phyloP scores from a whole-genome alignment of 306 rosid genomes.

The Ammopiptanthus mongolicus region DNA sequence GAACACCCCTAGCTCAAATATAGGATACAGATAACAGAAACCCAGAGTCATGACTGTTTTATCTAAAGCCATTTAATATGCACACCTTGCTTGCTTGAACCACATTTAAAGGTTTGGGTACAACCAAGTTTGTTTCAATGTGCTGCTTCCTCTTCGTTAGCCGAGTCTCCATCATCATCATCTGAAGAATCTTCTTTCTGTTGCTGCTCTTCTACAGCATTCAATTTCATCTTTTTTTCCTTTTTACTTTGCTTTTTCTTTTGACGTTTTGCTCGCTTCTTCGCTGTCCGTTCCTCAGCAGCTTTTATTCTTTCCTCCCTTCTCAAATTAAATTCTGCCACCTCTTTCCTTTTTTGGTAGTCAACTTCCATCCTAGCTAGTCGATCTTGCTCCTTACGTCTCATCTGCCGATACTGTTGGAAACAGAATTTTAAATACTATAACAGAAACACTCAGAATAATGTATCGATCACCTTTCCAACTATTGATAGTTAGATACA shows the following conservation, averaged over 20 bases:
- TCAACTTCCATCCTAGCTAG: conserved; percentile 89
- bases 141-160: conserved; percentile 42
- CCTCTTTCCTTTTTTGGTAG: conserved; percentile 72
- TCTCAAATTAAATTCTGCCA: conserved; percentile 66
- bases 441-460: conserved; percentile 1
- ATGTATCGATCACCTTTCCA: neutral
- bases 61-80: neutral
- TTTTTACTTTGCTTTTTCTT: conserved; percentile 80
- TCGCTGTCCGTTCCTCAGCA: conserved; percentile 79
- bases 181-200: conserved; percentile 58
- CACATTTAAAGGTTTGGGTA: neutral
- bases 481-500: neutral
- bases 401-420: conserved; percentile 85
- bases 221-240: conserved; percentile 54
- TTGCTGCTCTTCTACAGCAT: conserved; percentile 43
- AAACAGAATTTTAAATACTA: conserved; percentile 14
- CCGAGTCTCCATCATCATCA: conserved; percentile 57
- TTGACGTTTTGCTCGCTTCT: conserved; percentile 80
- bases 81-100: neutral
- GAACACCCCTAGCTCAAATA: too few species aligned
- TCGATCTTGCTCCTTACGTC: conserved; percentile 95
- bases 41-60: neutral
- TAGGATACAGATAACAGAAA: conserved; percentile 3
- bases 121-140: conserved; percentile 26
- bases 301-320: conserved; percentile 87